Percentiles rank a stretch among this genome's conserved stretches.
These are phyloP conservation scores for Aleurites moluccanus DNA, from an alignment of 441 rosid genomes.

Conservation along the genomic window DNA sequence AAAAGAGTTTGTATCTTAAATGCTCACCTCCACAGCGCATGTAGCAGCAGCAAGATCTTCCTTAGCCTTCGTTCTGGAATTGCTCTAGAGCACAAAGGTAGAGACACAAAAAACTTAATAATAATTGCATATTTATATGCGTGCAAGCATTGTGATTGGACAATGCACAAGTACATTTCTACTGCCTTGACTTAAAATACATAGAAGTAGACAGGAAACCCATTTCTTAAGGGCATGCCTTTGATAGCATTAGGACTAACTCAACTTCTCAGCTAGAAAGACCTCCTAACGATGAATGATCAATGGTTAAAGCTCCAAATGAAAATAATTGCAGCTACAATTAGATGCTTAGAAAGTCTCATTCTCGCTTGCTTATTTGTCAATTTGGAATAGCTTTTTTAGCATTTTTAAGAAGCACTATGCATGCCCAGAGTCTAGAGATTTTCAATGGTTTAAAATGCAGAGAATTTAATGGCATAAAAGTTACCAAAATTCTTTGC, in stretches of 20 bases:
- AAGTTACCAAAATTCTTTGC: neutral
- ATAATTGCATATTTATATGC: neutral
- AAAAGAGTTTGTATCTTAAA: slow-evolving; percentile 4
- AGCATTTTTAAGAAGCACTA: too few relatives aligned
- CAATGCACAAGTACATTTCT: neutral
- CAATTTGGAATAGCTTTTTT: too few relatives aligned
- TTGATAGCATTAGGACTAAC: neutral
- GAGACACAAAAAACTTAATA: slow-evolving; percentile 16
- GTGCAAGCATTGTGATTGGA: neutral
- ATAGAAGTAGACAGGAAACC: neutral
- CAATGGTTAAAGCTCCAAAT: neutral
- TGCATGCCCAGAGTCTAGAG: too few relatives aligned
- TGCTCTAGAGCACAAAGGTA: slow-evolving; percentile 62
- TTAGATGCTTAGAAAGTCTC: neutral
- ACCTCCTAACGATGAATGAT: neutral
- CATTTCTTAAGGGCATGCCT: neutral
- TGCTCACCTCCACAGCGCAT: slow-evolving; percentile 81
- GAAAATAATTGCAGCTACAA: neutral
- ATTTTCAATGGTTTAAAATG: neutral
- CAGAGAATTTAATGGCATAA: neutral
- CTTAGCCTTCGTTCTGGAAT: slow-evolving; percentile 96
- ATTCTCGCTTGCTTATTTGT: too few relatives aligned
- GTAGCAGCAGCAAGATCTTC: slow-evolving; percentile 99
- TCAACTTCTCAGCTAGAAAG: neutral
- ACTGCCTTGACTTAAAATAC: neutral